These are phyloP conservation scores for Nakataea oryzae DNA, from an alignment of 2,329 filamentous ascomycete species.

Conservation along the genomic window DNA sequence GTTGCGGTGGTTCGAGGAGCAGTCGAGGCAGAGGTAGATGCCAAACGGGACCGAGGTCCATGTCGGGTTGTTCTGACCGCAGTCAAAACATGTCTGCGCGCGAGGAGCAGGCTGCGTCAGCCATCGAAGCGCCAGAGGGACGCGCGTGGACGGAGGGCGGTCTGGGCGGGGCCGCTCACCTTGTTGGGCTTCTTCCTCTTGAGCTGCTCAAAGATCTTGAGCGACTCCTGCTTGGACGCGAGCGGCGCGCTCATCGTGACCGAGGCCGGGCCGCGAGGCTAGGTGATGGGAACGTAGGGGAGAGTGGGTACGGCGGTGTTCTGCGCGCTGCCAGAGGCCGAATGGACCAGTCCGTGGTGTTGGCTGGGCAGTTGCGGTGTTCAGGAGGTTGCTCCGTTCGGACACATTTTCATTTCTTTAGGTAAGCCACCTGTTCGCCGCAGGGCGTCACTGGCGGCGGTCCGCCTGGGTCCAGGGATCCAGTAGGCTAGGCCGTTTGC, in stretches of 20 bases:
- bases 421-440: background rate
- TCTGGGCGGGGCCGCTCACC: slow-evolving; percentile 37
- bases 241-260: slow-evolving; percentile 50
- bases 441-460: slow-evolving; percentile 13
- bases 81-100: slow-evolving; percentile 92
- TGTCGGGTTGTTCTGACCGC: slow-evolving; percentile 91
- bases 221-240: slow-evolving; percentile 88
- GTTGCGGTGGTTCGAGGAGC: slow-evolving; percentile 93
- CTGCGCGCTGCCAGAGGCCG: background rate
- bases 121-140: background rate
- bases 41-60: slow-evolving; percentile 95
- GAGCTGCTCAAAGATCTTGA: slow-evolving; percentile 95
- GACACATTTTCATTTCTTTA: slow-evolving; percentile 15
- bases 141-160: slow-evolving; percentile 2
- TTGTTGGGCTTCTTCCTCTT: slow-evolving; percentile 93
- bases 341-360: slow-evolving; percentile 20
- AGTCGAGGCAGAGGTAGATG: slow-evolving; percentile 97
- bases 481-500: slow-evolving; percentile 22
- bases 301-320: background rate
- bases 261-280: background rate
- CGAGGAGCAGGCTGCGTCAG: background rate
- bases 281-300: background rate
- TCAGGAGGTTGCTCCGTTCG: slow-evolving; percentile 7
- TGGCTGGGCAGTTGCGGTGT: background rate
- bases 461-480: slow-evolving; percentile 22